Evolutionary conservation across 2,329 filamentous ascomycete genomes (phyloP).

Genomic region (Fusarium vanettenii): DNA sequence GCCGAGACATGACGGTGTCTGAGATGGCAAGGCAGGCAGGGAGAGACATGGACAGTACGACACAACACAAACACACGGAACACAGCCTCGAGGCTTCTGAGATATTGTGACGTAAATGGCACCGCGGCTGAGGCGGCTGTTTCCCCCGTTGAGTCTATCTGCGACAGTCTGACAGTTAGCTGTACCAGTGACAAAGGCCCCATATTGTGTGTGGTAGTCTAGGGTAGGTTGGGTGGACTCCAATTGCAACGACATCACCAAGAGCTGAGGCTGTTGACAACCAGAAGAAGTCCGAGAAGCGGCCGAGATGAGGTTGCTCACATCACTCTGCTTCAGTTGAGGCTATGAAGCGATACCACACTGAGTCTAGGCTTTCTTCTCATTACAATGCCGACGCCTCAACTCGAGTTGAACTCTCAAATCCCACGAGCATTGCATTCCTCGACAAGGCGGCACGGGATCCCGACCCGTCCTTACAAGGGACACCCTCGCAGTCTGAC

Average conservation of each 20-base stretch:
- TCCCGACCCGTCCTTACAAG: background rate
- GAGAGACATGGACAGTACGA: background rate
- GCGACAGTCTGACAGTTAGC: constrained; percentile 10
- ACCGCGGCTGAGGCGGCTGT: constrained; percentile 10
- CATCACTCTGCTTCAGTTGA: background rate
- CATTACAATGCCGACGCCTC: background rate
- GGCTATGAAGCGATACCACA: background rate
- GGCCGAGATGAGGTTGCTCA: background rate
- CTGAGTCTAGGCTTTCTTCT: background rate
- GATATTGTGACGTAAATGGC: constrained; percentile 28
- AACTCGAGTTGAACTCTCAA: background rate
- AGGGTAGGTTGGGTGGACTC: constrained; percentile 16
- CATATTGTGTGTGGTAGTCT: background rate
- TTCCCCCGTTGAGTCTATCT: background rate
- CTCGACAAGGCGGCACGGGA: background rate
- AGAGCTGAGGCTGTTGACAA: background rate
- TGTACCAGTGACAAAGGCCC: too few species aligned
- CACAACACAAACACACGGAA: background rate
- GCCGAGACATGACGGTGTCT: constrained; percentile 13
- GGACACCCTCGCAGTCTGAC: constrained; percentile 10
- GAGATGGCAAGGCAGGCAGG: constrained; percentile 6
- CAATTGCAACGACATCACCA: background rate
- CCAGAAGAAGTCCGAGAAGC: background rate
- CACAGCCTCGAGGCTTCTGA: background rate
- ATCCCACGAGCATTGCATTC: background rate